These are phyloP conservation scores for Blechomonas ayalai DNA, from an alignment of 208 protist species.

Conservation along the genomic window DNA sequence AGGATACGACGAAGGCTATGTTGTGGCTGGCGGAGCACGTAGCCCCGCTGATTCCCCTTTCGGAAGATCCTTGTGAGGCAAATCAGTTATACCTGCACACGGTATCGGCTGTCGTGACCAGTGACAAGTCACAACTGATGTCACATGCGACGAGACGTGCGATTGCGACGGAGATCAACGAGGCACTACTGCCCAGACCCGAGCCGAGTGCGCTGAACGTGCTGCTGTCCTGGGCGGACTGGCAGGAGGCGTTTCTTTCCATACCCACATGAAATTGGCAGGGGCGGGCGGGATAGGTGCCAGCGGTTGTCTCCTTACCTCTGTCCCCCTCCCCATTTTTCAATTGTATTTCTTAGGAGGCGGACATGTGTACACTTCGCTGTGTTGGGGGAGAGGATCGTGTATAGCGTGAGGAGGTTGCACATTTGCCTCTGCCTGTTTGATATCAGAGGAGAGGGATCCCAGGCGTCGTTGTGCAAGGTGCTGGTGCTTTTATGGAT, in stretches of 20 bases:
- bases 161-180: slow-evolving; percentile 61
- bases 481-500: too few relatives aligned
- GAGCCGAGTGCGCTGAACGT: slow-evolving; percentile 51
- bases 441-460: too few relatives aligned
- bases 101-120: slow-evolving; percentile 1
- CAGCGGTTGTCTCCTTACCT: too few relatives aligned
- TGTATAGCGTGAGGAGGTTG: too few relatives aligned
- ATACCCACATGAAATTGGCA: too few relatives aligned
- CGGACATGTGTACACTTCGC: too few relatives aligned
- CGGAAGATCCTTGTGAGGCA: slow-evolving; percentile 12
- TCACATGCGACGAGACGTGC: slow-evolving; percentile 4
- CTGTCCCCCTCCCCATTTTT: too few relatives aligned
- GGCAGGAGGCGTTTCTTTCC: slow-evolving; percentile 23
- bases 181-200: slow-evolving; percentile 24
- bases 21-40: slow-evolving; percentile 33
- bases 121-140: neutral
- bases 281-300: too few relatives aligned
- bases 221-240: slow-evolving; percentile 57
- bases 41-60: slow-evolving; percentile 31
- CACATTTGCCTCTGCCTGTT: too few relatives aligned
- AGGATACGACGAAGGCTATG: slow-evolving; percentile 11
- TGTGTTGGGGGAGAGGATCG: too few relatives aligned
- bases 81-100: slow-evolving; percentile 15
- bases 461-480: too few relatives aligned
- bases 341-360: too few relatives aligned